Evolutionary conservation across 2,329 filamentous ascomycete species (phyloP), one percentile per base, ranked within the genome.

Genomic region (Mollisiaceae sp.): DNA sequence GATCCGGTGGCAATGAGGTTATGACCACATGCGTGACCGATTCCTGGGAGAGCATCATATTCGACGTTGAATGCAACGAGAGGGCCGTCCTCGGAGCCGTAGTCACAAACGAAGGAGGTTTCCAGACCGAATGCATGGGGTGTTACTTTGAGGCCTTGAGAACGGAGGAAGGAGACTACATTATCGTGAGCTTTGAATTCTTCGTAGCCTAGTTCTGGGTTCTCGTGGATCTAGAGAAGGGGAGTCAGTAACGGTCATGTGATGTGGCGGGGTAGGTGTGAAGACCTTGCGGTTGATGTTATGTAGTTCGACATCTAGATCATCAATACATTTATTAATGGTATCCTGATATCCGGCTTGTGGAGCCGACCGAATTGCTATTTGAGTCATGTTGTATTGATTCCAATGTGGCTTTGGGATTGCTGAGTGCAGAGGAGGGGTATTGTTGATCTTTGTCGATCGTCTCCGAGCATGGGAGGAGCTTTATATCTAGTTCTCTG

Each of bases 201-300:
- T 64, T 84, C 71, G 71, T 81, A 86, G 2, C 78, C 80, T 0
- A 83, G 75, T 70, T 87, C 85, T 0, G 85, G 85, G 62, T 85
- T 77, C 20, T 75, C 74, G 69, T 78, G 78, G 63, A 82, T 81
- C 78, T 80, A 27, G 35, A 39, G 55, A 18, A n/a, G 35, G 18
- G 3, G 22, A 9, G 35, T 57, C 15, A 57, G 15, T 36, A 3
- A 14, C 15, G 18, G 4, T 38, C 18, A 57, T 38, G 55, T 57
- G 55, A 41, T 12, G 12, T 57, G 55, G 55, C n/a, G 55, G 55
- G 55, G 55, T 38, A 38, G 22, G 22, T 35, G 18, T n/a, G 55
- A 20, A 14, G 32, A 57, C 55, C 32, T 57, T 57, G 55, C 55
- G 55, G 27, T 57, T 57, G 35, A 57, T 57, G 20, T 57, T n/a